Percentiles rank a stretch among this genome's conserved stretches.
Conservation (phyloP, 148 eudicot species). For the Rhododendron ferrugineum region DNA sequence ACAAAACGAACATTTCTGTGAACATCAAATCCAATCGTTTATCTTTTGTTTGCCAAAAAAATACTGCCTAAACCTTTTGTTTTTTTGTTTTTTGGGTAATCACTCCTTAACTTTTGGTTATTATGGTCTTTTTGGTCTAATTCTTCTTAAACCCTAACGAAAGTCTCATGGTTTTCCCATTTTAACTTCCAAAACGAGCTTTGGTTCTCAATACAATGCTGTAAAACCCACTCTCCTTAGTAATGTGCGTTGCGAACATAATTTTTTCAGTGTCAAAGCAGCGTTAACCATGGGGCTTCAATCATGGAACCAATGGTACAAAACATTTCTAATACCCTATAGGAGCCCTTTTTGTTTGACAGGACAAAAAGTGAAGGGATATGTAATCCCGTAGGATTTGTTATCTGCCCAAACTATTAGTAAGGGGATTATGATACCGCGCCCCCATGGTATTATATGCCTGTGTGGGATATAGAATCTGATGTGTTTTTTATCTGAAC, state of each 20-base stretch:
- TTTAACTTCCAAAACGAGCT: neutral
- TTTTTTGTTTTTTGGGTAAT: neutral
- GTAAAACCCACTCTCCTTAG: neutral
- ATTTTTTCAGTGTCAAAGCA: neutral
- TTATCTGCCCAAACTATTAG: neutral
- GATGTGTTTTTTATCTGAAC: neutral
- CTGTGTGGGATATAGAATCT: neutral
- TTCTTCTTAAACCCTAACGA: neutral
- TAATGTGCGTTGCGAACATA: neutral
- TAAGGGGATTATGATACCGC: neutral
- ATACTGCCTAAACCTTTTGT: neutral
- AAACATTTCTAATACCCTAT: neutral
- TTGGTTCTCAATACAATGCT: neutral
- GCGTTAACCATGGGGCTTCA: neutral
- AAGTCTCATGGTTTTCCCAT: neutral
- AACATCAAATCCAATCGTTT: neutral
- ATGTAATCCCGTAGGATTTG: neutral
- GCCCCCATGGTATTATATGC: neutral
- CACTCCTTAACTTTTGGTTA: neutral
- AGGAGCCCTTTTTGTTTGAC: neutral
- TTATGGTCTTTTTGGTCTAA: neutral
- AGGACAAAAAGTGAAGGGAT: neutral
- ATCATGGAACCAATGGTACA: neutral
- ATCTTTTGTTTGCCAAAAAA: neutral
- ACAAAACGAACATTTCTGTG: neutral